Percentiles rank a stretch among this genome's conserved stretches.
Evolutionary conservation across 148 eudicot genomes (phyloP).

Genomic region (Limonium bicolor): DNA sequence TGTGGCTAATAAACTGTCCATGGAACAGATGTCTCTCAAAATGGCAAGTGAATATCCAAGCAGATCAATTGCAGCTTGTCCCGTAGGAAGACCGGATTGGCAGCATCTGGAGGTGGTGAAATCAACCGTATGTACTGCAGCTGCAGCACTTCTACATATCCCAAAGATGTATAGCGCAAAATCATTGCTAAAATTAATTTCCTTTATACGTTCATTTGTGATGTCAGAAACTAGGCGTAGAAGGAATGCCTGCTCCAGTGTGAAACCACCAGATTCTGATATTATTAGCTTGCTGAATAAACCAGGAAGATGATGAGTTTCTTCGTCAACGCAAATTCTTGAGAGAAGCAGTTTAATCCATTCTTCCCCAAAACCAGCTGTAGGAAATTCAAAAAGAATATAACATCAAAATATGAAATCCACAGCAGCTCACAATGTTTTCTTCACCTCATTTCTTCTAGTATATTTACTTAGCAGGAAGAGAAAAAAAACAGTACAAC

Average conservation of each 20-base stretch:
- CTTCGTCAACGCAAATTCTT: conserved; percentile 45
- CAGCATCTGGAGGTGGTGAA: conserved; percentile 17
- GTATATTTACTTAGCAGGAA: no score
- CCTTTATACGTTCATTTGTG: conserved; percentile 33
- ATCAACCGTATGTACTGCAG: conserved; percentile 23
- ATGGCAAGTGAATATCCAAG: conserved; percentile 62
- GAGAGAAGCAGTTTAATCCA: conserved; percentile 66
- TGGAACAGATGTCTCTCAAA: conserved; percentile 69
- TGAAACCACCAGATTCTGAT: conserved; percentile 13
- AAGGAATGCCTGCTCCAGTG: conserved; percentile 45
- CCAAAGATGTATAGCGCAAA: conserved; percentile 33
- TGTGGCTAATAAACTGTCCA: conserved; percentile 7
- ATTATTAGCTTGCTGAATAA: conserved; percentile 20
- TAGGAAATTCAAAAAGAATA: neutral
- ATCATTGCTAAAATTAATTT: conserved; percentile 22
- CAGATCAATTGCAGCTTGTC: conserved; percentile 33
- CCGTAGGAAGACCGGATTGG: conserved; percentile 41
- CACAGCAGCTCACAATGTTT: neutral
- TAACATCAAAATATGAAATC: neutral
- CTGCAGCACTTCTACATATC: conserved; percentile 30
- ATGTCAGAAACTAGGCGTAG: conserved; percentile 43
- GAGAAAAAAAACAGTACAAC: neutral
- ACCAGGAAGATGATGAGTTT: conserved; percentile 25
- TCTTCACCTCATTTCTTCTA: no score
- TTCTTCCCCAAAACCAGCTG: conserved; percentile 63